phyloP scores from a whole-genome alignment of 371 early-diverging fungal genomes.

The Circinella umbellata region DNA sequence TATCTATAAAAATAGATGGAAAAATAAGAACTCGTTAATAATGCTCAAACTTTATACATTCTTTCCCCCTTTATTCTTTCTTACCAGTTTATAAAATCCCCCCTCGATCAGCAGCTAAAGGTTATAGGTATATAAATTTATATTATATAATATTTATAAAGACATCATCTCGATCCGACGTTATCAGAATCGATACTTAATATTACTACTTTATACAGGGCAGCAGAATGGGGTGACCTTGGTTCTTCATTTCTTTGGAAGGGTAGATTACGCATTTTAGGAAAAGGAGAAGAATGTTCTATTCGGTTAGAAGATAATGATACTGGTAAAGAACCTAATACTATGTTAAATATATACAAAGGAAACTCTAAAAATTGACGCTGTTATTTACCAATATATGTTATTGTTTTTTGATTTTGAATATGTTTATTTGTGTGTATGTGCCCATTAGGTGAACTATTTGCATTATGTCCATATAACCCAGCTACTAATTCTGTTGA shows the following conservation, averaged over 20 bases:
- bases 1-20: no score
- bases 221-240: constrained; percentile 87
- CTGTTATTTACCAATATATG: no score
- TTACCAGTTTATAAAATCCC: constrained; percentile 78
- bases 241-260: constrained; percentile 77
- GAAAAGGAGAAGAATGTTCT: constrained; percentile 69
- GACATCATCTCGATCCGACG: neutral
- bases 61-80: neutral
- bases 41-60: neutral
- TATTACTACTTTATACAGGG: constrained; percentile 47
- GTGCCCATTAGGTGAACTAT: constrained; percentile 71
- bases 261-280: constrained; percentile 80
- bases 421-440: no score
- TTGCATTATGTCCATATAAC: constrained; percentile 85
- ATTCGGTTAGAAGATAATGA: constrained; percentile 83
- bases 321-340: constrained; percentile 45
- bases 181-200: no score
- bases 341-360: neutral
- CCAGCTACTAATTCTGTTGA: constrained; percentile 78
- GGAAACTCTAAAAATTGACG: neutral
- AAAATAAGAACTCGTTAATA: neutral
- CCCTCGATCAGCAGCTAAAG: constrained; percentile 75
- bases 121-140: constrained; percentile 65
- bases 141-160: neutral
- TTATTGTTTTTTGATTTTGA: no score